Base-by-base conservation (phyloP, 1,139 yeast genomes). In the Scheffersomyces stambukii region DNA sequence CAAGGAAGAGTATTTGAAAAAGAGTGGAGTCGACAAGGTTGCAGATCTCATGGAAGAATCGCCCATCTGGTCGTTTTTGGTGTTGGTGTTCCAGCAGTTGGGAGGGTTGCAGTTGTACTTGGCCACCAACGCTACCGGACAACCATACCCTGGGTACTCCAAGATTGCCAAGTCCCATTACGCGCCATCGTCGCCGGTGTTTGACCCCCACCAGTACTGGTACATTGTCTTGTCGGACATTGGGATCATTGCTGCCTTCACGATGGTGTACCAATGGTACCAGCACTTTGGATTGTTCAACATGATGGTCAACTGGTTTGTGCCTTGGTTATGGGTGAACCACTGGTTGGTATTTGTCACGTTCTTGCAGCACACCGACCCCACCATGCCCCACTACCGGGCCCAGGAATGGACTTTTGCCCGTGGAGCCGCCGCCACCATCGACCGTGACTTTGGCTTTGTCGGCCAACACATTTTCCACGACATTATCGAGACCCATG, bases 331-430 rank as follows among this genome's bases (percentile, higher is more conserved):
- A 33, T 77, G 81, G 70, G 89, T 82, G 38, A 84, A 84, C 72
- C 93, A 84, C 63, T 84, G 95, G 94, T 71, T 84, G 49, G 94
- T 84, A 23, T 81, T 81, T 59, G 82, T 84, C 52, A 84, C 95
- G 28, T 84, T 70, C 59, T 71, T 84, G 49, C 95, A 84, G 59
- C 95, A 84, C 64, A 76, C 93, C 19, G 93, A 81, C 58, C 82
- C 88, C 25, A 58, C 76, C 11, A 68, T 83, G 68, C 86, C 95
- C 26, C 95, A 83, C 57, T 84, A 84, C 63, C 78, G 75, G 36
- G 73, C 77, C 32, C 57, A 58, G 20, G 77, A 80, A 59, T 84
- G 95, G 95, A 83, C 74, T 46, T 84, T 83, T 55, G 91, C 93
- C 36, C 72, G 88, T 48, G 95, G 95, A 45, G 94, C 95, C 16